Evolutionary conservation across 257 asterid genomes (phyloP).

Genomic region (Solanum ossicruentum): DNA sequence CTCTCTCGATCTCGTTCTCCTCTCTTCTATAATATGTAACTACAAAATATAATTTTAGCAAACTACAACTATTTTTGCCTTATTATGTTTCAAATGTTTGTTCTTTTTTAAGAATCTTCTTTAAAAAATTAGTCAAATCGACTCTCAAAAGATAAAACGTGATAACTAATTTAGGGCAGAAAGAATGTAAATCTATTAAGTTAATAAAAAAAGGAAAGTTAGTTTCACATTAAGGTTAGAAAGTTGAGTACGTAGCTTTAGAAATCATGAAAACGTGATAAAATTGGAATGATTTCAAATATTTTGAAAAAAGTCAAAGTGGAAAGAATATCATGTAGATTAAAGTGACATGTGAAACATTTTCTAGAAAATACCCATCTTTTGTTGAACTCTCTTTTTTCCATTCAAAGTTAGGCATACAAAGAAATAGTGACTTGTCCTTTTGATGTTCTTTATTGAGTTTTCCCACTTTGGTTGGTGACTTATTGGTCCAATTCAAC

Average conservation of each 20-base stretch:
- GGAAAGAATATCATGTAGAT: background rate
- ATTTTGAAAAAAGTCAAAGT: background rate
- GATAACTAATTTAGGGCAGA: background rate
- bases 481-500: background rate
- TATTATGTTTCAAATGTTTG: too few relatives aligned
- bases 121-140: too few relatives aligned
- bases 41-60: too few relatives aligned
- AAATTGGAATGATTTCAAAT: background rate
- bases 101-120: too few relatives aligned
- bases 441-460: background rate
- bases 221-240: background rate
- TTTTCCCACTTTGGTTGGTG: background rate
- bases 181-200: background rate
- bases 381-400: background rate
- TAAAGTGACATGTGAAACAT: background rate
- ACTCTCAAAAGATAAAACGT: background rate
- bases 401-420: background rate
- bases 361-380: background rate
- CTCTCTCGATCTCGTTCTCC: too few relatives aligned
- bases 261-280: background rate
- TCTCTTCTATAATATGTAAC: too few relatives aligned
- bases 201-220: background rate
- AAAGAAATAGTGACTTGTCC: background rate
- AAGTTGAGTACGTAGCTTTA: background rate
- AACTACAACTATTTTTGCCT: too few relatives aligned